A percentile compares a stretch with the other conserved stretches of the same genome.
phyloP scores from a whole-genome alignment of 2,329 filamentous ascomycete genomes.

The Elsinoe batatas region DNA sequence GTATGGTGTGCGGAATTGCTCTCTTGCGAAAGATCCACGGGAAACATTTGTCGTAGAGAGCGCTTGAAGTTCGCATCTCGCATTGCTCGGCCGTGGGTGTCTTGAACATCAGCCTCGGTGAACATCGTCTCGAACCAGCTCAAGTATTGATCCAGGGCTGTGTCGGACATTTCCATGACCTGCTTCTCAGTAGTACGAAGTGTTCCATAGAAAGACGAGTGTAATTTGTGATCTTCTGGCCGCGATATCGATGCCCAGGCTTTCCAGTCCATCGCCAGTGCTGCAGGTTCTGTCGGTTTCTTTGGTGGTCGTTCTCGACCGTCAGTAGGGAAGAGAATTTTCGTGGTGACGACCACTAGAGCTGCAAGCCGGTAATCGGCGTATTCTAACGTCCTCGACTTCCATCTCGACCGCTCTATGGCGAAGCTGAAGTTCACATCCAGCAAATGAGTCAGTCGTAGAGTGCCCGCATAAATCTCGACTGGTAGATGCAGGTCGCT shows the following conservation, averaged over 20 bases:
- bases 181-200: conserved; percentile 51
- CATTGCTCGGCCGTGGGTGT: conserved; percentile 22
- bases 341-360: conserved; percentile 64
- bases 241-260: conserved; percentile 45
- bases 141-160: conserved; percentile 63
- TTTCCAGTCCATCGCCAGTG: conserved; percentile 60
- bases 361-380: conserved; percentile 68
- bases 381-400: conserved; percentile 45
- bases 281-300: conserved; percentile 46
- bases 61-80: conserved; percentile 31
- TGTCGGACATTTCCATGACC: conserved; percentile 50
- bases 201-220: conserved; percentile 33
- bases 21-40: conserved; percentile 17
- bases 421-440: conserved; percentile 48
- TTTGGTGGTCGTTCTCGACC: conserved; percentile 41
- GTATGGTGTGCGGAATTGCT: neutral
- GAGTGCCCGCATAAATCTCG: conserved; percentile 53
- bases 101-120: conserved; percentile 37
- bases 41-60: conserved; percentile 35
- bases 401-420: conserved; percentile 23
- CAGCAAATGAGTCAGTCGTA: conserved; percentile 45
- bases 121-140: conserved; percentile 67
- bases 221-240: conserved; percentile 16
- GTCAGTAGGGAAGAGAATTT: conserved; percentile 70
- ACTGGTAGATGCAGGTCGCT: conserved; percentile 65